Evolutionary conservation across 805 yeast genomes (phyloP), one percentile per base, ranked within the genome.

Genomic region (Candida cerambycidarum): DNA sequence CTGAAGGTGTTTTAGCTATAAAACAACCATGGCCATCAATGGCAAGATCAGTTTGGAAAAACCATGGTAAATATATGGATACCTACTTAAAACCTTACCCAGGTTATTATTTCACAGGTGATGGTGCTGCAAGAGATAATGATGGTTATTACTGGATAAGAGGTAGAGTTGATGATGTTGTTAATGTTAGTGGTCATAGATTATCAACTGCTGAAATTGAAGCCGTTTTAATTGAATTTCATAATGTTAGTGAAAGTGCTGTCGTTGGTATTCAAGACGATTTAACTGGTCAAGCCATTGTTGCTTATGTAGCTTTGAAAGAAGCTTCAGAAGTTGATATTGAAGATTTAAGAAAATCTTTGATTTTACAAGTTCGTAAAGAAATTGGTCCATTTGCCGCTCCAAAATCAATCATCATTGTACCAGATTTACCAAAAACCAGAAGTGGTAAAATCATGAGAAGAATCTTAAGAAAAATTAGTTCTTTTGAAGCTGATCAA

Each of bases 331-430:
- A 61, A 34, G 78, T 69, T 28, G 84, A 80, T 53, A 61, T 76
- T 23, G 63, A 63, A 32, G 77, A 75, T 3, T 71, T 78, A 48
- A 82, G 82, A 65, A 80, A 76, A 58, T 84, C 80, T 53, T 69
- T 85, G 58, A 65, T 84, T 34, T 58, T 84, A 54, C 82, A 84
- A 21, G 92, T 85, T 30, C 75, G 93, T 65, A 79, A 77, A 55
- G 89, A 83, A 62, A 85, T 85, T 58, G 93, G 93, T 24, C 92
- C 93, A 43, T 85, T 85, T 67, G 93, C 93, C 29, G 89, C 92
- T 33, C 93, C 93, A 51, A 85, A 85, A 67, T 63, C 80, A 36
- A 82, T 85, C 48, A 72, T 85, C 34, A 63, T 85, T 42, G 92
- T 85, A 40, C 78, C 77, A 55, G 93, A 85, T 61, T 78, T 85